Conservation (phyloP, 1,139 yeast species). For the Suhomyces bribrorum region DNA sequence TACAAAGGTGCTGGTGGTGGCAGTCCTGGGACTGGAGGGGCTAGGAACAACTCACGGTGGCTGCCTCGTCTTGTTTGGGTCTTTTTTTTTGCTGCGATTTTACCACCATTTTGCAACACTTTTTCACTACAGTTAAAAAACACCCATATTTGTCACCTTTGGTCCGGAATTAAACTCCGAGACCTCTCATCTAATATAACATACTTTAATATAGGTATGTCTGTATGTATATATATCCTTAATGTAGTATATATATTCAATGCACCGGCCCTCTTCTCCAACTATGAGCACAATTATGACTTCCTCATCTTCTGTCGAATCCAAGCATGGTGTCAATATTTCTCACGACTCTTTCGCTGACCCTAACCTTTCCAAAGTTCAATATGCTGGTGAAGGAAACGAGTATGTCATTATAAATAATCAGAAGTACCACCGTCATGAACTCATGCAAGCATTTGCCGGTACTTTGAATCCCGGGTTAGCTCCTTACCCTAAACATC, state of each 20-base stretch:
- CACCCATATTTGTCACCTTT: background rate
- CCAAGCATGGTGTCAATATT: background rate
- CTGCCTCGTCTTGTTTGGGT: too few species aligned
- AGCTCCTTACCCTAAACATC: constrained; percentile 61
- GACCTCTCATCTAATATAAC: too few species aligned
- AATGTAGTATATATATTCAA: too few species aligned
- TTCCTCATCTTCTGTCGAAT: constrained; percentile 3
- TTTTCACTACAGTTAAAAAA: too few species aligned
- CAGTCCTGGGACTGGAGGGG: too few species aligned
- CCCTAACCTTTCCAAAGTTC: background rate
- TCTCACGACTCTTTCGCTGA: background rate
- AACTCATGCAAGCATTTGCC: constrained; percentile 41
- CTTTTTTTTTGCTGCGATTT: too few species aligned
- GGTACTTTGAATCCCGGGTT: constrained; percentile 59
- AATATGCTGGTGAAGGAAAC: constrained; percentile 23
- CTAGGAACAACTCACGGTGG: too few species aligned
- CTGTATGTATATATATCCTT: too few species aligned
- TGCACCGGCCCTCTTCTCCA: too few species aligned
- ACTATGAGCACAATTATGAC: constrained; percentile 2
- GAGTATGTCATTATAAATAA: constrained; percentile 32
- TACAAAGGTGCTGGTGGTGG: too few species aligned
- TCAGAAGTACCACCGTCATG: constrained; percentile 30
- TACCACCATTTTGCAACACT: too few species aligned
- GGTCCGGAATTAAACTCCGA: background rate
- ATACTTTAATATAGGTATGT: too few species aligned